Base-by-base conservation (phyloP, 2,329 filamentous ascomycete species). In the Apiospora arundinis region DNA sequence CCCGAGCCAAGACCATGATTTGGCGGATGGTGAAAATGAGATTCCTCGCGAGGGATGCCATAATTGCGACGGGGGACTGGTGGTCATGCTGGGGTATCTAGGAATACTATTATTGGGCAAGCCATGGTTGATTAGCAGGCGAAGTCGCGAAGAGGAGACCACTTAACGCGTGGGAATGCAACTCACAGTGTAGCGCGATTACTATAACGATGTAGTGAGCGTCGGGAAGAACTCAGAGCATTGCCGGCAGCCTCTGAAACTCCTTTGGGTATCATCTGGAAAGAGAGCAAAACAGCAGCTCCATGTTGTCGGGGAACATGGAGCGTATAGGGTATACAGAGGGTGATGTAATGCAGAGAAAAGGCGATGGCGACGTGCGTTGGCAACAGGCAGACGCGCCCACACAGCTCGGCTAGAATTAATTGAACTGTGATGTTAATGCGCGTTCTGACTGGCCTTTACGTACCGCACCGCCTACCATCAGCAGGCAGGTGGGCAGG, bases 1-100 rank as follows among this genome's bases (percentile, higher is more conserved):
- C n/a, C 32, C 32, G 28, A 63, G 18, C 56, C 56, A 63, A 3
- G 28, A 40, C 56, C 56, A 63, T 40, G 56, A n/a, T 63, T 63
- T n/a, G 18, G 56, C 32, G 21, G 32, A n/a, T n/a, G 78, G 75
- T 21, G 77, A 76, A 52, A 82, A 82, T 1, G 76, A 76, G 69
- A 82, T 81, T 21, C 81, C 80, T 60, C 79, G 77, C 37, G 75
- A 67, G 40, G 78, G 79, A 45, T 81, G 77, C 81, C 81, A 82
- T 76, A 80, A 56, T 68, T 75, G 77, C 56, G 74, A 72, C 28
- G 78, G 71, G 4, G 77, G 76, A 45, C 77, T 77, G 21, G 76
- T 74, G 69, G 77, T 78, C 75, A 77, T 79, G 60, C 68, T 74
- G 71, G 48, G 60, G 45, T 56, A 68, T 67, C 69, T 69, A 71